A percentile compares a stretch with the other conserved stretches of the same genome.
phyloP scores from a whole-genome alignment of 495 filamentous ascomycete genomes.

The Delitschia confertaspora region DNA sequence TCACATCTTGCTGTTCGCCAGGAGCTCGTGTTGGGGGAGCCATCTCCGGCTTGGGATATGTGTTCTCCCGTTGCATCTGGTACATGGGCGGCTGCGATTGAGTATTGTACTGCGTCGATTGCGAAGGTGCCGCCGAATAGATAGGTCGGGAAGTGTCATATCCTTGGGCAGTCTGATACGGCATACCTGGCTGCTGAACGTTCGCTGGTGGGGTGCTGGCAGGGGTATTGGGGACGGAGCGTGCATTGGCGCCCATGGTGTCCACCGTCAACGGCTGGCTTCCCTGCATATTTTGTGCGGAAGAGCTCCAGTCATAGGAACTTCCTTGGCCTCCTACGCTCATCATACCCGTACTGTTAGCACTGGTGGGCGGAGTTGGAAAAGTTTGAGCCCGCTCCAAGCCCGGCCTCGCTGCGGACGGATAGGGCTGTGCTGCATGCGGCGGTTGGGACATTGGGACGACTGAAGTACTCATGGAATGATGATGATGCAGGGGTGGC shows the following conservation, averaged over 20 bases:
- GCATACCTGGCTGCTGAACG: conserved; percentile 64
- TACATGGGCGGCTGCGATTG: conserved; percentile 51
- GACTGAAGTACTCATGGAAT: conserved; percentile 63
- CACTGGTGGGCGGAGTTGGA: conserved; percentile 87
- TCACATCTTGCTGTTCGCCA: conserved; percentile 57
- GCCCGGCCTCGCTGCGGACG: conserved; percentile 56
- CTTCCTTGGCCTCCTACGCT: conserved; percentile 64
- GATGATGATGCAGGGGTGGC: conserved; percentile 59
- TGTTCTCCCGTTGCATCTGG: too few relatives aligned
- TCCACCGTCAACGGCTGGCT: conserved; percentile 77
- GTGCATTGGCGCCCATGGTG: conserved; percentile 62
- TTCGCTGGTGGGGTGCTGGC: conserved; percentile 84
- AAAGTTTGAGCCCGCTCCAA: conserved; percentile 82
- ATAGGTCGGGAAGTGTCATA: conserved; percentile 74
- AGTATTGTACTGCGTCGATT: conserved; percentile 57
- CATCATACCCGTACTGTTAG: conserved; percentile 84
- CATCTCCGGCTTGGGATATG: conserved; percentile 89
- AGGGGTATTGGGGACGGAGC: conserved; percentile 89
- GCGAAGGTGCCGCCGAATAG: conserved; percentile 65
- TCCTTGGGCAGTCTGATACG: conserved; percentile 58
- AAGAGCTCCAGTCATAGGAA: conserved; percentile 66
- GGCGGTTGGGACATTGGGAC: conserved; percentile 55
- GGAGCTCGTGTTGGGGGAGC: conserved; percentile 66
- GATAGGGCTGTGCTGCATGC: conserved; percentile 67
- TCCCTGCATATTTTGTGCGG: conserved; percentile 58